Evolutionary conservation across 306 rosid species (phyloP).

Genomic region (Acacia crassicarpa): DNA sequence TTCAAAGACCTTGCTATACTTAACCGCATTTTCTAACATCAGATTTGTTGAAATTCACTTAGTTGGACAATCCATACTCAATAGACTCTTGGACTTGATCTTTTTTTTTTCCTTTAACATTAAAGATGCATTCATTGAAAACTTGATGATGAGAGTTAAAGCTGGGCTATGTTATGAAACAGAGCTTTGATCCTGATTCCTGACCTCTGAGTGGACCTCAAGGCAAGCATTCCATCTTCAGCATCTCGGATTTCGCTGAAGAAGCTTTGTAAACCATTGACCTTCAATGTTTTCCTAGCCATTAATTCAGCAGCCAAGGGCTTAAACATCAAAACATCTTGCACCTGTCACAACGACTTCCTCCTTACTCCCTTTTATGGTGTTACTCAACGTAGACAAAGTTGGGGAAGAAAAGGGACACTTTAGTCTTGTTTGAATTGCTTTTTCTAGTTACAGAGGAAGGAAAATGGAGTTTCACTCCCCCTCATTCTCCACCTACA

Average conservation of each 20-base stretch:
- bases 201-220: background rate
- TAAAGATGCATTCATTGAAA: background rate
- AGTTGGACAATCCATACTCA: background rate
- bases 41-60: background rate
- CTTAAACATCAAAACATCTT: background rate
- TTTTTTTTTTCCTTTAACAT: background rate
- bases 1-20: background rate
- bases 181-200: background rate
- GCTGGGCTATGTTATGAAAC: background rate
- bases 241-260: background rate
- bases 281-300: background rate
- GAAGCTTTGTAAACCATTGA: background rate
- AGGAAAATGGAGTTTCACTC: background rate
- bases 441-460: background rate
- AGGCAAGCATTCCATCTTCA: background rate
- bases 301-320: background rate
- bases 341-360: background rate
- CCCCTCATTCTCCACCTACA: background rate
- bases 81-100: background rate
- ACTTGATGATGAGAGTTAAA: background rate
- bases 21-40: background rate
- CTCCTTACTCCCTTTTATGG: background rate
- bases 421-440: background rate
- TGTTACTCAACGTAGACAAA: background rate
- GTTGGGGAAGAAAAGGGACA: background rate